These are phyloP conservation scores for Fusarium udum DNA, from an alignment of 2,329 filamentous ascomycete species.

Conservation along the genomic window DNA sequence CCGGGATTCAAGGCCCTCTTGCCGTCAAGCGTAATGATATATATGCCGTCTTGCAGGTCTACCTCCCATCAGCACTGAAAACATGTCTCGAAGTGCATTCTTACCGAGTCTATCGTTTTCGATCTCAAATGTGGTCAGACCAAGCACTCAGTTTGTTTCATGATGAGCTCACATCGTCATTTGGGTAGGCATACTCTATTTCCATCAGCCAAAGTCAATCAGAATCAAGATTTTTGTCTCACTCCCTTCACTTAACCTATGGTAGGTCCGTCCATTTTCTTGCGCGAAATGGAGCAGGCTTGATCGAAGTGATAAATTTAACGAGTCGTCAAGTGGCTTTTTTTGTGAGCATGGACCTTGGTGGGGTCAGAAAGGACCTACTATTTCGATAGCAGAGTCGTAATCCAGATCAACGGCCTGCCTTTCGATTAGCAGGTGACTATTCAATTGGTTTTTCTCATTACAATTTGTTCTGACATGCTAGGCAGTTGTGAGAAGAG, in stretches of 20 bases:
- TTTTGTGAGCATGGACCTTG: neutral
- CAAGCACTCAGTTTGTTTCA: too few relatives aligned
- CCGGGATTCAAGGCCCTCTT: constrained; percentile 23
- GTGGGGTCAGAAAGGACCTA: neutral
- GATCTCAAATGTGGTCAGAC: neutral
- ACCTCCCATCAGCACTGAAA: neutral
- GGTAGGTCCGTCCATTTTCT: constrained; percentile 27
- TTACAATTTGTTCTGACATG: constrained; percentile 20
- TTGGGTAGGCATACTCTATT: constrained; percentile 23
- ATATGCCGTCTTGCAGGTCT: constrained; percentile 21
- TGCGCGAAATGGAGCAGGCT: constrained; percentile 19
- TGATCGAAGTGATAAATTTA: constrained; percentile 15
- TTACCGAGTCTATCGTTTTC: constrained; percentile 23
- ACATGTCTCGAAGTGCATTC: accelerated
- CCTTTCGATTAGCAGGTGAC: neutral
- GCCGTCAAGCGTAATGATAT: constrained; percentile 13
- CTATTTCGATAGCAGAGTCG: constrained; percentile 23
- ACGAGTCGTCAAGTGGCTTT: constrained; percentile 21
- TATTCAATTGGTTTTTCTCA: accelerated
- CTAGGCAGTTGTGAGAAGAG: neutral
- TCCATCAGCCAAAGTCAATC: accelerated
- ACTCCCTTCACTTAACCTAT: constrained; percentile 28
- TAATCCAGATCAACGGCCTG: constrained; percentile 8
- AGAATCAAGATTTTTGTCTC: accelerated
- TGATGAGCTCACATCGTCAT: constrained; percentile 21